Percentiles rank a stretch among this genome's conserved stretches.
phyloP scores from a whole-genome alignment of 768 basidiomycete species.

The Trametes sanguinea region DNA sequence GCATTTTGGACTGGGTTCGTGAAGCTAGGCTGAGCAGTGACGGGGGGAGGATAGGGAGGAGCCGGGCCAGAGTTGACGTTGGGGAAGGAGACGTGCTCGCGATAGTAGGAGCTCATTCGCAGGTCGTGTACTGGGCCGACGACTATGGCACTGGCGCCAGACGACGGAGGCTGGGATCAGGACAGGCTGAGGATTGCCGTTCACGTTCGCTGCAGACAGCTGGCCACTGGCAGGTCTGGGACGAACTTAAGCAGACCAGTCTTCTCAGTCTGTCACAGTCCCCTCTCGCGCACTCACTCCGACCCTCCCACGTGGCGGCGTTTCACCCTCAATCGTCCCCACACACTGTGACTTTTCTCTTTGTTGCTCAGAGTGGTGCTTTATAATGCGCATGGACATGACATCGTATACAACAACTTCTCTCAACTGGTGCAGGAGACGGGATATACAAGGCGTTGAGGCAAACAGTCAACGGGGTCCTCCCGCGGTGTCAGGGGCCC shows the following conservation, averaged over 20 bases:
- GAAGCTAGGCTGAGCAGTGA: neutral
- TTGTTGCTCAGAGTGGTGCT: neutral
- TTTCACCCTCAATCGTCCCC: neutral
- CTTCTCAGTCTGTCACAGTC: too few relatives aligned
- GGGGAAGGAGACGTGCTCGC: constrained; percentile 22
- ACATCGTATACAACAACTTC: too few relatives aligned
- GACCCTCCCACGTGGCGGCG: constrained; percentile 13
- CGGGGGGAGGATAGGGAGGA: constrained; percentile 8
- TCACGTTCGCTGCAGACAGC: too few relatives aligned
- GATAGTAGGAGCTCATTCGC: constrained; percentile 24
- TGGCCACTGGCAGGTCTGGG: neutral
- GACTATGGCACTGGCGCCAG: constrained; percentile 11
- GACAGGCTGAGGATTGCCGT: neutral
- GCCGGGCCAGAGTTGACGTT: constrained; percentile 13
- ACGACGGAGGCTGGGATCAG: neutral
- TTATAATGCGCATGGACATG: too few relatives aligned
- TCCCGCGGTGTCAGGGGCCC: too few relatives aligned
- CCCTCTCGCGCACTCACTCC: too few relatives aligned
- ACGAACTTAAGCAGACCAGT: neutral
- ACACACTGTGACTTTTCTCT: neutral
- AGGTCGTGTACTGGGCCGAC: neutral
- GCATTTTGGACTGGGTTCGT: neutral
- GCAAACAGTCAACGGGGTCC: too few relatives aligned
- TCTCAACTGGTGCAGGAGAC: too few relatives aligned
- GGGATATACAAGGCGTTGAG: too few relatives aligned